Base-by-base conservation (phyloP, 106 monocot species). In the Iris macrosiphon region DNA sequence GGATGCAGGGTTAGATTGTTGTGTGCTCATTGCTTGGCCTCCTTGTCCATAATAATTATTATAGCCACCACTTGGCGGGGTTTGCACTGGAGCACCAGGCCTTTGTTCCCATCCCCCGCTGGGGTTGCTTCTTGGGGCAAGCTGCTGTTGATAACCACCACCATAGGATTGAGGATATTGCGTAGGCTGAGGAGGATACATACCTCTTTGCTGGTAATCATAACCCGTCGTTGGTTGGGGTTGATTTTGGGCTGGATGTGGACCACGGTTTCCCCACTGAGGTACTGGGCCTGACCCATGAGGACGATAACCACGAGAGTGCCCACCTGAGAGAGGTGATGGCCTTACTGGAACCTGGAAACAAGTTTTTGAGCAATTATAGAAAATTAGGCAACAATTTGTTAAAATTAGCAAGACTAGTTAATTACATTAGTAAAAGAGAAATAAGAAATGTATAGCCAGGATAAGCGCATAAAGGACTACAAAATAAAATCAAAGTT, bases 21-120 rank as follows among this genome's bases (percentile, higher is more conserved):
- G 87, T 0, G 27, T n/a, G 18, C 66, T 71, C 13, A 49, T 34
- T 31, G 66, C 33, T 4, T 62, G 80, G n/a, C n/a, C n/a, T n/a
- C 74, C 80, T 46, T 82, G 83, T 16, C 73, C n/a, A n/a, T n/a
- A 62, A 60, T 89, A 89, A 37, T 84, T 84, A 46, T 83, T 76
- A 63, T 83, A 79, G 29, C 83, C 73, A 33, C 78, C 65, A n/a
- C n/a, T n/a, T n/a, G n/a, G n/a, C 40, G 52, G 29, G 19, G 8
- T 35, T 16, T 87, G 87, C 48, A 15, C 23, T 39, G 81, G 73
- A 22, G 59, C 27, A 10, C 39, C 31, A 15, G 70, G 55, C 34
- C 87, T 78, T n/a, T n/a, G n/a, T 21, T 82, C 83, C 88, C 82
- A 88, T n/a, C n/a, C n/a, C n/a, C n/a, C n/a, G n/a, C n/a, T n/a